Evolutionary conservation across 495 filamentous ascomycete species (phyloP).

Genomic region (Penicillium verhagenii): DNA sequence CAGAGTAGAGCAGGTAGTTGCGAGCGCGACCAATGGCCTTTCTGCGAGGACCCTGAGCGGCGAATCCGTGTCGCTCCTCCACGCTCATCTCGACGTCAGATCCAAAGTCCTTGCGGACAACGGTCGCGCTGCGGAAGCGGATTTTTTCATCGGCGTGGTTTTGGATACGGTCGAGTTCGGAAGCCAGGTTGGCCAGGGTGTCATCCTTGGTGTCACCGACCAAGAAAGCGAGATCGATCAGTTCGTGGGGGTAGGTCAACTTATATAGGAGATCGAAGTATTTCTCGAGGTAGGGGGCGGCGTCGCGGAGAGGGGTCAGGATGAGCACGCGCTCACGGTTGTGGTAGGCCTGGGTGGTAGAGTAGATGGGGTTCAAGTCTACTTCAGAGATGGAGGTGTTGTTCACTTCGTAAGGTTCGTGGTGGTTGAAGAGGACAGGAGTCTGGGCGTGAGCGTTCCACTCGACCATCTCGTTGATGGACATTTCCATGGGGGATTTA

Average conservation of each 20-base stretch:
- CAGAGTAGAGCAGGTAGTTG: constrained; percentile 84
- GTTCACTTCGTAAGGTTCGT: constrained; percentile 82
- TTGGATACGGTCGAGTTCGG: constrained; percentile 87
- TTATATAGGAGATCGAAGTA: constrained; percentile 92
- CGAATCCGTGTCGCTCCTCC: constrained; percentile 78
- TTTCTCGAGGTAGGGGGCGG: constrained; percentile 72
- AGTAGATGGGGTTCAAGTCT: constrained; percentile 82
- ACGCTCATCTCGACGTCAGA: constrained; percentile 66
- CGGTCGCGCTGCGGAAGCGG: constrained; percentile 77
- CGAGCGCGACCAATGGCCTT: constrained; percentile 87
- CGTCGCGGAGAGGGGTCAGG: constrained; percentile 91
- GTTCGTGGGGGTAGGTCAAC: constrained; percentile 89
- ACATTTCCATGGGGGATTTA: constrained; percentile 92
- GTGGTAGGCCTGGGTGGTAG: constrained; percentile 69
- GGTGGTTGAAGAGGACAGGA: constrained; percentile 93
- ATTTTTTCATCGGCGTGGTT: constrained; percentile 66
- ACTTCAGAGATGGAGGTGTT: constrained; percentile 71
- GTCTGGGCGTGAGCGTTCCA: constrained; percentile 89
- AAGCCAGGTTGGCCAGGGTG: constrained; percentile 74
- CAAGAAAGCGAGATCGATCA: constrained; percentile 94
- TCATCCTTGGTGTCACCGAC: constrained; percentile 90
- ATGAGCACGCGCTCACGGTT: constrained; percentile 92
- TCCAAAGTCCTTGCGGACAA: constrained; percentile 91
- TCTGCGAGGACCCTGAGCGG: constrained; percentile 83
- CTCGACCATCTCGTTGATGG: constrained; percentile 78